Percentiles rank a stretch among this genome's conserved stretches.
These are phyloP conservation scores for Verticillium klebahnii DNA, from an alignment of 2,329 filamentous ascomycete species.

Conservation along the genomic window DNA sequence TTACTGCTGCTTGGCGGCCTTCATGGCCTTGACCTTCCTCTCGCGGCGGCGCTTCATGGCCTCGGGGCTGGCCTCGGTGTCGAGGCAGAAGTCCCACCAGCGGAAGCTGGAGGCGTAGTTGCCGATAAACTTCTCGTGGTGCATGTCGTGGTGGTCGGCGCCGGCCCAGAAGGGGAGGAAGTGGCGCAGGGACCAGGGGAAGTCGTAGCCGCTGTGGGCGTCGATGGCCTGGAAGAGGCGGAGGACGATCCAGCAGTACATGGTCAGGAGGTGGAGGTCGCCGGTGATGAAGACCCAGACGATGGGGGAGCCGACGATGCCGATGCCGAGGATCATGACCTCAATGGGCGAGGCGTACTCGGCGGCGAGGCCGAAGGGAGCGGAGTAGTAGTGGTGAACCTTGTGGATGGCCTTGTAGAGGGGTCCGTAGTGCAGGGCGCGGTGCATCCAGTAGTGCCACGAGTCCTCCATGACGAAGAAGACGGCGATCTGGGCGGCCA, in stretches of 20 bases:
- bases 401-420: constrained; percentile 98
- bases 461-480: constrained; percentile 96
- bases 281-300: constrained; percentile 77
- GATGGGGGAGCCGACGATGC: constrained; percentile 77
- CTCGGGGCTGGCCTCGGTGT: constrained; percentile 89
- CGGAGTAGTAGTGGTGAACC: constrained; percentile 98
- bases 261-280: constrained; percentile 90
- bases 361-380: constrained; percentile 91
- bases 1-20: constrained; percentile 66
- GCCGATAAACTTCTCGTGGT: constrained; percentile 98
- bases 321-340: constrained; percentile 88
- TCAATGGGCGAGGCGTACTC: constrained; percentile 98
- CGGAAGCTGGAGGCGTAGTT: constrained; percentile 98
- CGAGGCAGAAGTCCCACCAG: constrained; percentile 95
- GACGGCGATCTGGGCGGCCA: constrained; percentile 84
- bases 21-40: constrained; percentile 63
- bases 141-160: constrained; percentile 91
- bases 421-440: constrained; percentile 86
- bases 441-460: constrained; percentile 98
- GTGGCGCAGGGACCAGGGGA: constrained; percentile 94
- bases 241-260: constrained; percentile 94
- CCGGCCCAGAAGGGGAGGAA: constrained; percentile 98
- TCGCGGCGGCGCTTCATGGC: constrained; percentile 80
- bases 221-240: constrained; percentile 97
- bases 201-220: constrained; percentile 95